These are phyloP conservation scores for Cladophialophora psammophila DNA, from an alignment of 2,329 filamentous ascomycete genomes.

Conservation along the genomic window DNA sequence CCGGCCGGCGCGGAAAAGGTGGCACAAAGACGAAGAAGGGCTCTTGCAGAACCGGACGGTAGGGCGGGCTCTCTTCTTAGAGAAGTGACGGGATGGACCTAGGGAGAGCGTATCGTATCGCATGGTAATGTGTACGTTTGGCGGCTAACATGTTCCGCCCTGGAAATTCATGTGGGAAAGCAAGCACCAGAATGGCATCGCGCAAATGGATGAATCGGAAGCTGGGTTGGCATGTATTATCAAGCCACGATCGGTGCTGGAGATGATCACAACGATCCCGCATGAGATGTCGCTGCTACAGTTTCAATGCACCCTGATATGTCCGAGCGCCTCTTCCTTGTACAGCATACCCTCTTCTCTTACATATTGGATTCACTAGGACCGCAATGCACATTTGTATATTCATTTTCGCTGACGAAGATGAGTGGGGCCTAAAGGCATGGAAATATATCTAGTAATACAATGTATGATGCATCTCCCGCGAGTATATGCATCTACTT, in stretches of 20 bases:
- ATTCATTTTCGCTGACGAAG: background rate
- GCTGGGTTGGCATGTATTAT: background rate
- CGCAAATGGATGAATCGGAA: background rate
- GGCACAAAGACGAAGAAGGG: background rate
- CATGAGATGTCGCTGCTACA: background rate
- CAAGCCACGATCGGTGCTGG: background rate
- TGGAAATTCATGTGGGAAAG: background rate
- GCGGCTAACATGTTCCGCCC: slow-evolving; percentile 39
- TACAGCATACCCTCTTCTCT: slow-evolving; percentile 6
- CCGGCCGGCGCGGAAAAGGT: background rate
- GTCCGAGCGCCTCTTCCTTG: background rate
- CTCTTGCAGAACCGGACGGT: background rate
- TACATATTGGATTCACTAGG: background rate
- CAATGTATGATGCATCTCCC: background rate
- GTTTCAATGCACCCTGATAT: background rate
- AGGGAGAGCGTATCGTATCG: background rate
- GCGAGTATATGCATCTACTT: background rate
- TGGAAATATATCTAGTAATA: slow-evolving; percentile 6
- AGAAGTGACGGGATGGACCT: background rate
- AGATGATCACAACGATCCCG: slow-evolving; percentile 1
- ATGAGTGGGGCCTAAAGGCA: background rate
- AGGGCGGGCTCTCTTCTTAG: slow-evolving; percentile 4
- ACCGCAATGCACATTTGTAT: background rate
- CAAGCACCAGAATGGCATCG: background rate
- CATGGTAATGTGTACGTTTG: slow-evolving; percentile 6